A percentile compares a stretch with the other conserved stretches of the same genome.
Conservation (phyloP, 345 rosid genomes). For the Rubroshorea leprosula region DNA sequence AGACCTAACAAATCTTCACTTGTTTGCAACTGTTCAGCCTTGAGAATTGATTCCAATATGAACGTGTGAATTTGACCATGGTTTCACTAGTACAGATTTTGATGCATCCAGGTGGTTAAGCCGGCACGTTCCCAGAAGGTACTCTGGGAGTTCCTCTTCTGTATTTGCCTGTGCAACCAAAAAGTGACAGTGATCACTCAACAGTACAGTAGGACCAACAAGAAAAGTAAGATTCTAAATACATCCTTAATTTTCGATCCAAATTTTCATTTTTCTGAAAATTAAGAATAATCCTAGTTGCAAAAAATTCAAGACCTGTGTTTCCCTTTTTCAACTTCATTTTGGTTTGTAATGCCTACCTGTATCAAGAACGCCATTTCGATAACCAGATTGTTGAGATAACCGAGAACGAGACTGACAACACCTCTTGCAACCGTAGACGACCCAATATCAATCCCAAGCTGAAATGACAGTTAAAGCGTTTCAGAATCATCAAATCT, state of each 20-base stretch:
- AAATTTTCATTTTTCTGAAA: too few species aligned
- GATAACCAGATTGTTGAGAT: conserved; percentile 84
- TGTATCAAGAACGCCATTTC: conserved; percentile 94
- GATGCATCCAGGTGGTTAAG: conserved; percentile 78
- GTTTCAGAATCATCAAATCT: neutral
- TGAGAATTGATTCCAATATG: neutral
- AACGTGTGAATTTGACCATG: conserved; percentile 6
- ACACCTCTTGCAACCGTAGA: conserved; percentile 97
- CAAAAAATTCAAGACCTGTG: neutral
- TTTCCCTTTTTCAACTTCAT: neutral
- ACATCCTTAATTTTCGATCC: too few species aligned
- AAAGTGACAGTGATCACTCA: neutral
- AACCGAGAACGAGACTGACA: conserved; percentile 91
- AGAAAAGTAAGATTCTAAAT: too few species aligned
- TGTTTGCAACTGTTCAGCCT: conserved; percentile 1
- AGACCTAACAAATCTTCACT: neutral
- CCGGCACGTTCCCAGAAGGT: conserved; percentile 84
- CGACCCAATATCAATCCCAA: conserved; percentile 88
- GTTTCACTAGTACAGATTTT: conserved; percentile 46
- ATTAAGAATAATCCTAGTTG: too few species aligned
- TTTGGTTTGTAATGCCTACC: conserved; percentile 33
- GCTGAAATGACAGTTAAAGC: conserved; percentile 36
- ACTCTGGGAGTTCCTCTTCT: conserved; percentile 88
- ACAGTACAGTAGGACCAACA: neutral
- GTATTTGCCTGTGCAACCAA: conserved; percentile 63